A percentile compares a stretch with the other conserved stretches of the same genome.
Conservation (phyloP, 768 basidiomycete genomes). For the Amanita pseudoporphyria region DNA sequence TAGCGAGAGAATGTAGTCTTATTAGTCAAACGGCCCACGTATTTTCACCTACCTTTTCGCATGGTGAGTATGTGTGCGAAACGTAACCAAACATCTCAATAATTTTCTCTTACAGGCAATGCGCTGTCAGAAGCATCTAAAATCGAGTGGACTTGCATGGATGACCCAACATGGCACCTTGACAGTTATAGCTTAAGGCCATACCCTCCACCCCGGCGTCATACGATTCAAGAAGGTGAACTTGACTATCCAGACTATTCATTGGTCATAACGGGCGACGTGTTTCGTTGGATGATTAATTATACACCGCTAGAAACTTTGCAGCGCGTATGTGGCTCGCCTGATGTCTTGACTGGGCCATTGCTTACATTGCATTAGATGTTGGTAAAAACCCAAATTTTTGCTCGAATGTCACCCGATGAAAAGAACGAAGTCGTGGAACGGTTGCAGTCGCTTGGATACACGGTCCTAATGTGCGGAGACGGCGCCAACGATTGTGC, state of each 20-base stretch:
- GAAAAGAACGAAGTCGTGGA: conserved; percentile 99
- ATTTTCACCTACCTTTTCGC: conserved; percentile 71
- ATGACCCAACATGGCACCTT: conserved; percentile 75
- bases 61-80: conserved; percentile 35
- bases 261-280: conserved; percentile 86
- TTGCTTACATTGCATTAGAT: conserved; percentile 43
- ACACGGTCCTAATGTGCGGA: conserved; percentile 96
- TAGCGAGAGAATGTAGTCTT: conserved; percentile 87
- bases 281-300: conserved; percentile 98
- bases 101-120: conserved; percentile 34
- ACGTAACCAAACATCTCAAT: neutral
- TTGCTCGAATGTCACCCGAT: conserved; percentile 98
- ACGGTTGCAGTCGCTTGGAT: conserved; percentile 84
- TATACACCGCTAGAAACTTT: conserved; percentile 89
- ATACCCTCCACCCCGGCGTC: conserved; percentile 55
- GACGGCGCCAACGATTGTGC: conserved; percentile 99
- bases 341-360: neutral
- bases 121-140: conserved; percentile 42
- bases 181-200: conserved; percentile 88
- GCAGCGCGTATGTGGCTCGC: conserved; percentile 60
- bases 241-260: conserved; percentile 81
- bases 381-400: conserved; percentile 94
- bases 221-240: conserved; percentile 62
- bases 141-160: conserved; percentile 88
- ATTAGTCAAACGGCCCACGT: conserved; percentile 85